phyloP scores from a whole-genome alignment of 148 eudicot genomes.

The Arbutus unedo region DNA sequence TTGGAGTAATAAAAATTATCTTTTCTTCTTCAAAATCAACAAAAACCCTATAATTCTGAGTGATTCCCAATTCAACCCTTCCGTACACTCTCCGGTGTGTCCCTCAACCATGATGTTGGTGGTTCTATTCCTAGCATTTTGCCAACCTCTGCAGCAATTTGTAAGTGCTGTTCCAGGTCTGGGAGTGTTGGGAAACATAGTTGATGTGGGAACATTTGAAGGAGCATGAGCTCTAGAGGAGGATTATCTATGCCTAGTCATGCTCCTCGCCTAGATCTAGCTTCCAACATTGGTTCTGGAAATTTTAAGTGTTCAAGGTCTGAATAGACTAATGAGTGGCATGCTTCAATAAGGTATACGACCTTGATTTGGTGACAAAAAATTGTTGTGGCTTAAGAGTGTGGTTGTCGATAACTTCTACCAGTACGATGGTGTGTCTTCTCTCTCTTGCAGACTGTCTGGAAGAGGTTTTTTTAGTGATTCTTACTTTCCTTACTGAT shows the following conservation, averaged over 20 bases:
- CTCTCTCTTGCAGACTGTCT: background rate
- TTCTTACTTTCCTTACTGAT: background rate
- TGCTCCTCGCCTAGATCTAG: conserved; percentile 69
- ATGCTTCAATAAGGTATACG: conserved; percentile 90
- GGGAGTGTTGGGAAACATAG: conserved; percentile 84
- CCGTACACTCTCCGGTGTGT: too few relatives aligned
- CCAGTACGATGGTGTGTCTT: background rate
- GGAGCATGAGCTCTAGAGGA: conserved; percentile 84
- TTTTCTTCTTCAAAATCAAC: too few relatives aligned
- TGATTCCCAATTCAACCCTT: too few relatives aligned
- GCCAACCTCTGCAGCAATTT: conserved; percentile 83
- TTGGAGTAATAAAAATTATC: too few relatives aligned
- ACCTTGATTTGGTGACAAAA: background rate
- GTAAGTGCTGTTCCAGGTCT: conserved; percentile 82
- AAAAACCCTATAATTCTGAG: too few relatives aligned
- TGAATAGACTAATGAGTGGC: conserved; percentile 75
- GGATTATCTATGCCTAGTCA: conserved; percentile 86
- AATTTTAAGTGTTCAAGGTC: conserved; percentile 76
- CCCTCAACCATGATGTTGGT: conserved; percentile 49
- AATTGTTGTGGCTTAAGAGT: conserved; percentile 10
- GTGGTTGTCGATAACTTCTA: background rate
- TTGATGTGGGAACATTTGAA: conserved; percentile 74
- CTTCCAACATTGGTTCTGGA: conserved; percentile 76
- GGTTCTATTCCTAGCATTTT: conserved; percentile 96
- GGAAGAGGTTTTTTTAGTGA: background rate